Evolutionary conservation across 129 eudicot genomes (phyloP).

Genomic region (Daucus carota): DNA sequence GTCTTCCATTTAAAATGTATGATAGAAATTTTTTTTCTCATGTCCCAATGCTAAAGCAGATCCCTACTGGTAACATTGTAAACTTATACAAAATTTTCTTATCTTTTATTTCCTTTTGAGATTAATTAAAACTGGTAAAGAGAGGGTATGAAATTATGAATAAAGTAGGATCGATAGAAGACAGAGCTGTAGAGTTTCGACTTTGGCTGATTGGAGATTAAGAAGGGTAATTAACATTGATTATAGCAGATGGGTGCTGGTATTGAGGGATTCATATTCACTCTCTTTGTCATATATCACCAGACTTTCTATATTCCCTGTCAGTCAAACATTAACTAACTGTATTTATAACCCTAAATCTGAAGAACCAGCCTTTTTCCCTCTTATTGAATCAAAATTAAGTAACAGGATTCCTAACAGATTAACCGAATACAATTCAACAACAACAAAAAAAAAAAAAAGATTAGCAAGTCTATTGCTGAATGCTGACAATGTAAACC

Average conservation of each 20-base stretch:
- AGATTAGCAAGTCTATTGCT: not conserved
- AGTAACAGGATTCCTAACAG: not conserved
- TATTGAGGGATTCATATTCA: not conserved
- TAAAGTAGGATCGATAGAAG: not conserved
- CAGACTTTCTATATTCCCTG: not conserved
- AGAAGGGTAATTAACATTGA: not conserved
- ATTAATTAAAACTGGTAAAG: not conserved
- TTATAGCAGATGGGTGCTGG: not conserved
- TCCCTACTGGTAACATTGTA: not conserved
- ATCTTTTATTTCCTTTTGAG: not conserved
- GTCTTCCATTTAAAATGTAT: too few species aligned
- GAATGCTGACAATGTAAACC: not conserved
- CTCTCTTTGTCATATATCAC: not conserved
- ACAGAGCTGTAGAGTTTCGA: not conserved
- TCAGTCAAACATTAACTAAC: not conserved
- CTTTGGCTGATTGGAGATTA: not conserved
- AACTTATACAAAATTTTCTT: not conserved
- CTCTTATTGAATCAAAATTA: not conserved
- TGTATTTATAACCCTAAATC: not conserved
- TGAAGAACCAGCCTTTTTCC: not conserved
- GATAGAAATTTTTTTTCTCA: too few species aligned
- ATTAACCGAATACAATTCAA: not conserved
- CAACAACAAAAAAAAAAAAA: not conserved
- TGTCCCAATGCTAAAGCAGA: not conserved
- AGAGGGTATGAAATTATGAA: not conserved